Evolutionary conservation across 2,329 filamentous ascomycete species (phyloP).

Genomic region (Lachnellula subtilissima): DNA sequence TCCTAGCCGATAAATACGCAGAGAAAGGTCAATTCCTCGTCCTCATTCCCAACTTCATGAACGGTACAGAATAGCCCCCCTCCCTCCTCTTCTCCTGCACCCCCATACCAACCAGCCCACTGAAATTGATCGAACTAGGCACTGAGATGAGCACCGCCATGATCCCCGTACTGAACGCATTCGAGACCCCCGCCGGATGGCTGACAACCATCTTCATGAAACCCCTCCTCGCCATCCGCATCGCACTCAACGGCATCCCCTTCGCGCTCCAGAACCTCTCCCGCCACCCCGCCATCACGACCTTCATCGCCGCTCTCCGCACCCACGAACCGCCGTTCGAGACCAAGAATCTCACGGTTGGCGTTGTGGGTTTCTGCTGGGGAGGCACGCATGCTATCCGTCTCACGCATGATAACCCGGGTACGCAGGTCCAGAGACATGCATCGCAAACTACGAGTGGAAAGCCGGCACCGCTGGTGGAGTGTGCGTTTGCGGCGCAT

Average conservation of each 20-base stretch:
- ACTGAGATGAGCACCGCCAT: slow-evolving; percentile 8
- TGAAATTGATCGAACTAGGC: slow-evolving; percentile 7
- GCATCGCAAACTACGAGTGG: slow-evolving; percentile 7
- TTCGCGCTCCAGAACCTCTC: slow-evolving; percentile 27
- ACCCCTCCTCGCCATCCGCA: slow-evolving; percentile 41
- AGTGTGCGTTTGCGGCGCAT: slow-evolving; percentile 47
- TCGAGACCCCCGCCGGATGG: slow-evolving; percentile 19
- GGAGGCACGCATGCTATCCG: slow-evolving; percentile 51
- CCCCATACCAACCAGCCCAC: not conserved
- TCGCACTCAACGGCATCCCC: slow-evolving; percentile 31
- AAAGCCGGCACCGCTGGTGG: slow-evolving; percentile 34
- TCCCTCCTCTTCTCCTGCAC: not conserved
- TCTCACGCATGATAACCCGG: slow-evolving; percentile 39
- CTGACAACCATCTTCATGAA: slow-evolving; percentile 18
- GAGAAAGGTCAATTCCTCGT: slow-evolving; percentile 40
- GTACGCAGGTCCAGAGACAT: slow-evolving; percentile 18
- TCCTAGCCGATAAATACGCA: slow-evolving; percentile 46
- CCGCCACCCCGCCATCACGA: slow-evolving; percentile 32
- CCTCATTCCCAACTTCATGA: slow-evolving; percentile 49
- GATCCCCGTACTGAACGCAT: slow-evolving; percentile 17
- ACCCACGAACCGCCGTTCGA: slow-evolving; percentile 23
- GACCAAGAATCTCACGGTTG: slow-evolving; percentile 39
- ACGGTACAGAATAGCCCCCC: slow-evolving; percentile 30
- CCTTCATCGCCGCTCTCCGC: slow-evolving; percentile 36
- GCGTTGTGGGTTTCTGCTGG: slow-evolving; percentile 59